Base-by-base conservation (phyloP, 2,329 filamentous ascomycete genomes). In the Gaeumannomyces tritici region DNA sequence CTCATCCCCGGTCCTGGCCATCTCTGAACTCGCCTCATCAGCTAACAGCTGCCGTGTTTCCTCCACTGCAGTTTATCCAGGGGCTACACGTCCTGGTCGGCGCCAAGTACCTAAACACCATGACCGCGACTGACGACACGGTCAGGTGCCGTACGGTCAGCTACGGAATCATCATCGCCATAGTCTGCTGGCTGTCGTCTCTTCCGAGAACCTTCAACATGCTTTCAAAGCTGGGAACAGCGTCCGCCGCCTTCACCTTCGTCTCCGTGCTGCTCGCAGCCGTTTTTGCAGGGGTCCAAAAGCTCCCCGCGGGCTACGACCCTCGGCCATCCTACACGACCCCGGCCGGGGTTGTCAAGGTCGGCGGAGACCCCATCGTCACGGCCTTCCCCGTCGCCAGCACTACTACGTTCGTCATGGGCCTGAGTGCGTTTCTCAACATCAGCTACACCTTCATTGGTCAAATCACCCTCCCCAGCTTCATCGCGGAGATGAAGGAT, bases 371-470 rank as follows among this genome's bases (percentile, higher is more conserved):
- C 7, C 88, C 89, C 0, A 80, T 83, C 9, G 87, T 95, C 7
- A 85, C 86, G 0, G 85, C 85, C 0, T 72, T 93, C 26, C 89
- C 92, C 0, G 75, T 86, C 3, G 74, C 79, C 2, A 84, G 87
- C 24, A 96, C 91, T 0, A 89, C 89, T 0, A 89, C 89, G 0
- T 96, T 96, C 68, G 90, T 96, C 4, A 79, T 82, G 3, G 92
- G 88, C 27, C 88, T 96, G 81, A 91, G 87, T 61, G 93, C 93
- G 0, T 96, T 96, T 75, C 82, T 97, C 73, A 97, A 97, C 75
- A 97, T 97, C 71, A 91, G 88, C 75, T 97, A 96, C 73, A 96
- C 93, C 0, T 96, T 97, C 72, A 96, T 97, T 67, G 33, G 93
- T 0, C 93, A 97, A 73, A 96, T 96, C 69, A 96, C 93, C 0